These are phyloP conservation scores for Cichorium intybus DNA, from an alignment of 140 eudicot genomes.

Conservation along the genomic window DNA sequence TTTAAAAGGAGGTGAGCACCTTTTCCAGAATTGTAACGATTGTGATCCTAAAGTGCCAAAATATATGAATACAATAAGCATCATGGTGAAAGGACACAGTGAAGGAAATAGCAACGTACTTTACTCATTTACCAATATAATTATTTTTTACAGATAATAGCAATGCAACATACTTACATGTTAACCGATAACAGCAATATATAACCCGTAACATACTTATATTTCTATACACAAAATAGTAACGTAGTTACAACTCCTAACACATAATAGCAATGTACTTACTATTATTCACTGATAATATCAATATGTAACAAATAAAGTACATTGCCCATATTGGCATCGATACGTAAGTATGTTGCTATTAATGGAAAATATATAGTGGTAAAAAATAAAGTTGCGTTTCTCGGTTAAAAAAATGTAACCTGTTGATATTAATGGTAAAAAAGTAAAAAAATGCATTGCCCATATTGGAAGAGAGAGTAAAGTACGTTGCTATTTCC, in stretches of 20 bases:
- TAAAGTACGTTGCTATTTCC: too few species aligned
- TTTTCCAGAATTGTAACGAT: conserved; percentile 73
- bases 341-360: neutral
- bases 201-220: too few species aligned
- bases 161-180: neutral
- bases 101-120: neutral
- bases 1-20: conserved; percentile 68
- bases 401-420: too few species aligned
- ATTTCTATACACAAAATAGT: neutral
- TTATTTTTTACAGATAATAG: neutral
- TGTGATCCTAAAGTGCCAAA: conserved; percentile 52
- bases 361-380: too few species aligned
- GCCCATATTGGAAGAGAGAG: too few species aligned
- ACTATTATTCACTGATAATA: too few species aligned
- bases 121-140: neutral
- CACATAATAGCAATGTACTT: too few species aligned
- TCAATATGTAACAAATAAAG: too few species aligned
- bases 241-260: neutral
- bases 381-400: too few species aligned
- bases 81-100: neutral
- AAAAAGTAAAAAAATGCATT: too few species aligned
- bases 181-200: too few species aligned
- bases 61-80: conserved; percentile 1
- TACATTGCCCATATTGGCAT: neutral
- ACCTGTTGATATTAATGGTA: neutral